phyloP scores from a whole-genome alignment of 257 asterid species.

The Paraleonurus japonicus region DNA sequence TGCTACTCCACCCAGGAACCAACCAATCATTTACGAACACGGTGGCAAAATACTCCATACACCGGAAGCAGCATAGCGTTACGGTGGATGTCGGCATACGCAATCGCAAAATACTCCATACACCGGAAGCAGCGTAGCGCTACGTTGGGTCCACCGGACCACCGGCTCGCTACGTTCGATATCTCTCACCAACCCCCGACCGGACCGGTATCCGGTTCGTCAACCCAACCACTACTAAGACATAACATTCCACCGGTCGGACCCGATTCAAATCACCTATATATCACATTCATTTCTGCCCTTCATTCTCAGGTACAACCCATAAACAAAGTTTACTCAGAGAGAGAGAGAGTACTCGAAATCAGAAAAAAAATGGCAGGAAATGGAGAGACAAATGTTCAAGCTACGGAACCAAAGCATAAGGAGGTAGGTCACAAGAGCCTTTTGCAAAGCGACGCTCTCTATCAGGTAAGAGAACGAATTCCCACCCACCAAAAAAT shows the following conservation, averaged over 20 bases:
- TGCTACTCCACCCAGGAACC: background rate
- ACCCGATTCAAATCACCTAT: conserved; percentile 31
- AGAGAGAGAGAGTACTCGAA: background rate
- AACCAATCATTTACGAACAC: background rate
- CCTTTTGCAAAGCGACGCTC: conserved; percentile 79
- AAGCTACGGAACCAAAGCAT: conserved; percentile 32
- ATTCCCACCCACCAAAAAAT: background rate
- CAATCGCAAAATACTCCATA: background rate
- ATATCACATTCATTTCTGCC: conserved; percentile 14
- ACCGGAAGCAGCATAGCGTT: background rate
- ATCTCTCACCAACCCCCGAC: conserved; percentile 51
- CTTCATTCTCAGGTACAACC: conserved; percentile 14
- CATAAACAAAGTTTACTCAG: background rate
- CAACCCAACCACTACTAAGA: conserved; percentile 4
- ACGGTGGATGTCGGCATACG: background rate
- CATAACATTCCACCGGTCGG: conserved; percentile 27
- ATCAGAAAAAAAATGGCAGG: conserved; percentile 31
- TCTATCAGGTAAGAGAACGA: conserved; percentile 46
- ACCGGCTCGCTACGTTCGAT: no score
- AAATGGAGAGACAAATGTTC: conserved; percentile 31
- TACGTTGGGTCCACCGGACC: background rate
- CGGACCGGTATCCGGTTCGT: conserved; percentile 33
- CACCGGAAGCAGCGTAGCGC: background rate
- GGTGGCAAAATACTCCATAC: background rate
- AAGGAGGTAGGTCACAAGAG: conserved; percentile 93